Percentiles rank a stretch among this genome's conserved stretches.
Conservation (phyloP, 2,329 filamentous ascomycete species). For the Colletotrichum sidae region DNA sequence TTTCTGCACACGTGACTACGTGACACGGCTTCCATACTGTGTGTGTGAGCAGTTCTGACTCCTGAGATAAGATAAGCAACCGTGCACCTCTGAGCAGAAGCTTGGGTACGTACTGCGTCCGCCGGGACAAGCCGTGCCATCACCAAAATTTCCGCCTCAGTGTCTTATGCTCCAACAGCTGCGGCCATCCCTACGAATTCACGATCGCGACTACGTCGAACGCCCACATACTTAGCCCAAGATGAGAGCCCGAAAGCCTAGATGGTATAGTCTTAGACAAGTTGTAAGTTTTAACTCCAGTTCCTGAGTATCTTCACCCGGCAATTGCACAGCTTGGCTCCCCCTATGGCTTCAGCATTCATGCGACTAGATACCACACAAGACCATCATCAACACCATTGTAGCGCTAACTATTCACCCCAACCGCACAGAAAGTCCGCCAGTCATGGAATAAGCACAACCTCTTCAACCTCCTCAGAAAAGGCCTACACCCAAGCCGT, state of each 20-base stretch:
- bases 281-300: constrained; percentile 61
- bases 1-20: constrained; percentile 10
- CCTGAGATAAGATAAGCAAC: neutral
- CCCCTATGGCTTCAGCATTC: neutral
- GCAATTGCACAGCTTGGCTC: constrained; percentile 5
- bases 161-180: constrained; percentile 36
- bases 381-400: neutral
- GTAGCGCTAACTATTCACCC: neutral
- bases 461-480: constrained; percentile 83
- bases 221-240: constrained; percentile 47
- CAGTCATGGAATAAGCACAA: constrained; percentile 99
- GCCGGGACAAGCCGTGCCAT: constrained; percentile 35
- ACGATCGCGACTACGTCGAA: constrained; percentile 10
- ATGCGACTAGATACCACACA: neutral
- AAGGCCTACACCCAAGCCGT: constrained; percentile 56
- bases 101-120: constrained; percentile 22
- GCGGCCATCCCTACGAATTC: constrained; percentile 22
- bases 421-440: constrained; percentile 78
- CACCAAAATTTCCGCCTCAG: constrained; percentile 37
- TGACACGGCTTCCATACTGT: neutral
- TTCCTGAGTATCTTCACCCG: constrained; percentile 12
- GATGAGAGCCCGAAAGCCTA: constrained; percentile 66
- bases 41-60: neutral
- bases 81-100: neutral
- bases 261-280: constrained; percentile 75